These are phyloP conservation scores for Lepiota subincarnata DNA, from an alignment of 768 basidiomycete species.

Conservation along the genomic window DNA sequence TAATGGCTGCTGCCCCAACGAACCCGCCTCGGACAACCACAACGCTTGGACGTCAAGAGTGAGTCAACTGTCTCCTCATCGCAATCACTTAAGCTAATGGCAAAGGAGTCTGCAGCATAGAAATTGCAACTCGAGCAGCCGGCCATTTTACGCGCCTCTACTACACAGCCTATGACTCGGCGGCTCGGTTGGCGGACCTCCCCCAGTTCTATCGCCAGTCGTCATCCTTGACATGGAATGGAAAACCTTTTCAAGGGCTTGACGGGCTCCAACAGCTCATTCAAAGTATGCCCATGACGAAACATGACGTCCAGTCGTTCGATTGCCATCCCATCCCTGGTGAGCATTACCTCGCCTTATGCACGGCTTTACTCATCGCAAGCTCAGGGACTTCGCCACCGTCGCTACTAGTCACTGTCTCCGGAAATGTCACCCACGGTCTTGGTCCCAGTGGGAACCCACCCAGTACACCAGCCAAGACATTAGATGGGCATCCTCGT, in stretches of 20 bases:
- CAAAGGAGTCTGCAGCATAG: constrained; percentile 50
- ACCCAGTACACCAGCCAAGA: constrained; percentile 42
- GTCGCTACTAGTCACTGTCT: constrained; percentile 73
- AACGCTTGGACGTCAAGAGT: constrained; percentile 11
- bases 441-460: constrained; percentile 57
- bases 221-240: constrained; percentile 84
- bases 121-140: constrained; percentile 80
- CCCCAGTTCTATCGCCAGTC: constrained; percentile 77
- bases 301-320: constrained; percentile 83
- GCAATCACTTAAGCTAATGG: neutral
- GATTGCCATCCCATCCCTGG: constrained; percentile 91
- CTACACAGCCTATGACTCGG: constrained; percentile 78
- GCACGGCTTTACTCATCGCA: constrained; percentile 3
- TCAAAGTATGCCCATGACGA: constrained; percentile 70
- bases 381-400: constrained; percentile 71
- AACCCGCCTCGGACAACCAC: neutral
- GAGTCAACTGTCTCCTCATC: neutral
- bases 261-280: constrained; percentile 67
- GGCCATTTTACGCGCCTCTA: constrained; percentile 81
- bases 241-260: constrained; percentile 69
- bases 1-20: constrained; percentile 2
- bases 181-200: constrained; percentile 69
- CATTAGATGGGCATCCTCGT: constrained; percentile 72
- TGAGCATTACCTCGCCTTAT: constrained; percentile 22
- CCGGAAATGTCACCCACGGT: constrained; percentile 75